phyloP scores from a whole-genome alignment of 495 filamentous ascomycete species.

The Penicillium canariense region DNA sequence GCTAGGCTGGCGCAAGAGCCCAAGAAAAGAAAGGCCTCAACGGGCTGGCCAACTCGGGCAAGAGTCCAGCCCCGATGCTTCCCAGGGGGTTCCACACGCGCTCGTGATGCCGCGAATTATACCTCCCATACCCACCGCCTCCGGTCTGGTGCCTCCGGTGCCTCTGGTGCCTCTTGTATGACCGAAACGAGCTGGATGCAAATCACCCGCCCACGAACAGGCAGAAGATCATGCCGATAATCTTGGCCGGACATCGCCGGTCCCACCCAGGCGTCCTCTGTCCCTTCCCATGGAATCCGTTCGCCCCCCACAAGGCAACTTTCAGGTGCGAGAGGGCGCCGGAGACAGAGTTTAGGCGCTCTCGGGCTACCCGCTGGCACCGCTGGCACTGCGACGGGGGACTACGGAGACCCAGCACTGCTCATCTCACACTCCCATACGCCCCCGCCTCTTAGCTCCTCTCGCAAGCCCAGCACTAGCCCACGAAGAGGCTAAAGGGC shows the following conservation, averaged over 20 bases:
- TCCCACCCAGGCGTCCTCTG: conserved; percentile 1
- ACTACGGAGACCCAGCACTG: not conserved
- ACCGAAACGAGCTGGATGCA: conserved; percentile 15
- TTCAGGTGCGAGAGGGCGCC: not conserved
- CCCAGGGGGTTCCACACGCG: conserved; percentile 16
- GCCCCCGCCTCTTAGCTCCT: not conserved
- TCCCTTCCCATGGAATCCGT: not conserved
- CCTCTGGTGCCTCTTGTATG: not conserved
- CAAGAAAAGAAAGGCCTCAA: not conserved
- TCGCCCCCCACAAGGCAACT: conserved; percentile 6
- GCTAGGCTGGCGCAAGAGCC: no score
- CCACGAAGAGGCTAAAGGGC: not conserved
- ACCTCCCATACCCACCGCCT: conserved; percentile 9
- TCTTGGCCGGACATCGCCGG: conserved; percentile 1
- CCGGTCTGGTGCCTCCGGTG: not conserved
- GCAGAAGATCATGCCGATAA: conserved; percentile 18
- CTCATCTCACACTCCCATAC: not conserved
- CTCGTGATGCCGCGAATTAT: conserved; percentile 18
- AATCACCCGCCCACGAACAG: conserved; percentile 21
- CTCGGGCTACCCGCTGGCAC: not conserved
- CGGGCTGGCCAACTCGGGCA: not conserved
- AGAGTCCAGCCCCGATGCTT: not conserved
- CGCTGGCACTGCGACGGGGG: not conserved
- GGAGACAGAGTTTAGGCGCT: not conserved
- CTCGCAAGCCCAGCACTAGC: not conserved